A percentile compares a stretch with the other conserved stretches of the same genome.
Evolutionary conservation across 768 basidiomycete species (phyloP).

Genomic region (Scleroderma bovista): DNA sequence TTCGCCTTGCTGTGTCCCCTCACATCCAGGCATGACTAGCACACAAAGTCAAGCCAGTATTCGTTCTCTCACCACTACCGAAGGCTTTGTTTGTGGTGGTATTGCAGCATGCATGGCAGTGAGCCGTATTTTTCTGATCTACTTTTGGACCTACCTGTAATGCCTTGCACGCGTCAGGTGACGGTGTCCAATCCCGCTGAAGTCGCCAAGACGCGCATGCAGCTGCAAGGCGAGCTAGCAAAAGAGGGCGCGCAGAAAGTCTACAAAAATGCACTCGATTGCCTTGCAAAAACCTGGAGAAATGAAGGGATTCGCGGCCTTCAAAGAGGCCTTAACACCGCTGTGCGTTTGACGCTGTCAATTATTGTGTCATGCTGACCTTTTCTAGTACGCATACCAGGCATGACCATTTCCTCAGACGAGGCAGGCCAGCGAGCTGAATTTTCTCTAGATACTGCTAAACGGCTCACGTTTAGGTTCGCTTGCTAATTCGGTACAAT

Average conservation of each 20-base stretch:
- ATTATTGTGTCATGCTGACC: constrained; percentile 14
- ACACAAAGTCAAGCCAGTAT: not conserved
- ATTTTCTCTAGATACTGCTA: constrained; percentile 62
- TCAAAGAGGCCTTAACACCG: constrained; percentile 87
- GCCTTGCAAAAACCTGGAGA: constrained; percentile 78
- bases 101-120: constrained; percentile 91
- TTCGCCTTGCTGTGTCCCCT: not conserved
- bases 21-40: constrained; percentile 11
- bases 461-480: constrained; percentile 88
- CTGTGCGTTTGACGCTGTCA: constrained; percentile 45
- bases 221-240: constrained; percentile 92
- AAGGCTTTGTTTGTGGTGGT: constrained; percentile 86
- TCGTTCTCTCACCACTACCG: constrained; percentile 54
- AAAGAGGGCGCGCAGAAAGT: constrained; percentile 67
- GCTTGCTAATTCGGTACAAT: not conserved
- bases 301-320: constrained; percentile 90
- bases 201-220: constrained; percentile 85
- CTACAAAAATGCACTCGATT: constrained; percentile 88
- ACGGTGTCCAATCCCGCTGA: constrained; percentile 77
- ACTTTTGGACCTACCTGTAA: not conserved
- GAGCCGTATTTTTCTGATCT: constrained; percentile 4
- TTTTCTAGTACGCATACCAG: constrained; percentile 80
- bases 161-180: constrained; percentile 46
- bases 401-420: constrained; percentile 36
- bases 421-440: constrained; percentile 2